Evolutionary conservation across 2,329 filamentous ascomycete species (phyloP), one percentile per base, ranked within the genome.

Genomic region (Mycocentrospora acerina): DNA sequence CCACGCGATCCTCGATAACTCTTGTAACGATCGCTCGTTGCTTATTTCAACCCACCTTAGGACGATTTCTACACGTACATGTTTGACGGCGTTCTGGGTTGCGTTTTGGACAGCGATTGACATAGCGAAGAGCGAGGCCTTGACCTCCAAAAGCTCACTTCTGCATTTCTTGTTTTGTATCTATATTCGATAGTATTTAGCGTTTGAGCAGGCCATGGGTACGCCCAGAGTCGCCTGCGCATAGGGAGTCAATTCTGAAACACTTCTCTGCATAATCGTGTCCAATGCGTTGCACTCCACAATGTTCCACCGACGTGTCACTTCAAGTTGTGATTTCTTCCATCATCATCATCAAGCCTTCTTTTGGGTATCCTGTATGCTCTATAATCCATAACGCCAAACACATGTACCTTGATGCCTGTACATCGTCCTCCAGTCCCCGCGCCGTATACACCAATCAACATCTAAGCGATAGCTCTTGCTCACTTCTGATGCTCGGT

Each of bases 141-240:
- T 27, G 31, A 32, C 46, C 40, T 46, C 29, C 24, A 37, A 41
- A 45, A 48, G 44, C 43, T 50, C 42, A 58, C 50, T 47, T 41
- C 43, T 57, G 50, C 46, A 49, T 51, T 50, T 42, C 44, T 43
- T 54, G 53, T 51, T 45, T 41, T 57, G 47, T 62, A 59, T 60
- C 47, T 62, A 59, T 64, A 64, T 64, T 58, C 50, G 49, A 6
- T 22, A 22, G 58, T 62, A 62, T 62, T 45, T 56, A 57, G 51
- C 51, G 44, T 46, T 22, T 35, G 42, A 32, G 46, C 35, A 52
- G 44, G 42, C 41, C 37, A n/a, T 28, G 35, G 14, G 24, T 15
- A 28, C 32, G 27, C 35, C 31, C 35, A 34, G 9, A 30, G 29
- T 40, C 32, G 37, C 42, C 47, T 32, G 30, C 41, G 46, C 44